Evolutionary conservation across 1,284 basidiomycete genomes (phyloP), one percentile per base, ranked within the genome.

Genomic region (Retiboletus fuscus): DNA sequence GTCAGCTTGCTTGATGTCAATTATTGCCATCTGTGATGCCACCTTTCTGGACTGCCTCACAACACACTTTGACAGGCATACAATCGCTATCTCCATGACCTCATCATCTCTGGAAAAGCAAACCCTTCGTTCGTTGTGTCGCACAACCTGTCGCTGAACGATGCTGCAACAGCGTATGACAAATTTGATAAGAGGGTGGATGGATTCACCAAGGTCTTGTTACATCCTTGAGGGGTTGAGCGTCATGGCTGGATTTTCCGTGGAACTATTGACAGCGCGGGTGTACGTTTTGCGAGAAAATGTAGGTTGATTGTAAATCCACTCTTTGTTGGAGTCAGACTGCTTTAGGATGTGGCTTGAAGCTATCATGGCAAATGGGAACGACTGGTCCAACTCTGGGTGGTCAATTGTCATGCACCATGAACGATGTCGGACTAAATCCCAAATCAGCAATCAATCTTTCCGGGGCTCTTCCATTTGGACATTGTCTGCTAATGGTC

Each of bases 151-250:
- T 57, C 63, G 16, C 60, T 71, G 58, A 51, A 66, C 13, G 61
- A 66, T 12, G 70, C 64, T 18, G 16, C 70, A n/a, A 30, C 18
- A 26, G 64, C 70, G 12, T 72, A 63, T 26, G 64, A 71, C 28
- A 66, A 60, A 34, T 66, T 72, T 12, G 64, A 71, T 49, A 66
- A 53, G 60, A 70, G 70, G 43, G 60, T 71, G 16, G 67, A 70
- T 30, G 41, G 69, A 43, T 69, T 34, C n/a, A 64, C 69, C 15
- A 70, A 64, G 67, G 69, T 64, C 46, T 58, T 58, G 57, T 61
- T 71, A 22, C 69, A 71, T 60, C 67, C 69, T 39, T 71, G 62
- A 71, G 60, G 13, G 60, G 15, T 44, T 15, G n/a, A 12, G 12
- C 20, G 15, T 34, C 8, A 10, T 18, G 34, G 47, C 30, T 22